Base-by-base conservation (phyloP, 2,329 filamentous ascomycete genomes). In the Alternaria rosae region DNA sequence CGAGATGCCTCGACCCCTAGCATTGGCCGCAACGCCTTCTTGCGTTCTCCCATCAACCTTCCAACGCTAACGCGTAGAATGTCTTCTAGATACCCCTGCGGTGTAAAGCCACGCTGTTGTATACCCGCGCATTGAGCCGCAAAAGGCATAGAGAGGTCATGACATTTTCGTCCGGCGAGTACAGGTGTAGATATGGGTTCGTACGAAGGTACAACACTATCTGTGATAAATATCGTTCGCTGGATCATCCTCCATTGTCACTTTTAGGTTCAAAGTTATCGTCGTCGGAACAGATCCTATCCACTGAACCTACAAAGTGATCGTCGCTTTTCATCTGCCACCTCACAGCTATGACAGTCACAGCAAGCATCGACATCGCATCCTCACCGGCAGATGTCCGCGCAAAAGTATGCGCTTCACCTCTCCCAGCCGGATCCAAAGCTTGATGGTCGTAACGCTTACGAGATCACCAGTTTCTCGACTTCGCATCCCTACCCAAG, bases 341-440 rank as follows among this genome's bases (percentile, higher is more conserved):
- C 8, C 32, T 10, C 21, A 8, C 43, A 44, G 57, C 10, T 44
- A 69, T 69, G 65, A 41, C 60, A 7, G 48, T 65, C 28, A 51
- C 52, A 43, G 52, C 62, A 28, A 65, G 42, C 35, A 66, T 68
- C 38, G 68, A 71, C 30, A 71, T 71, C 38, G 63, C 63, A n/a
- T 60, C 66, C 3, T 26, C 66, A 9, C 69, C 68, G 1, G 32
- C 50, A 1, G 54, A 17, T 0, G 69, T 71, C 2, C 58, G 69
- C 28, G 57, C 45, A 52, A 71, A 68, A 38, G 67, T 68, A 50
- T 6, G 13, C n/a, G 20, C 25, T 3, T 0, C 10, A 17, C 8
- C 21, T 13, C 1, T 47, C 9, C 6, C 35, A n/a, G 35, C 35
- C n/a, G 17, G 6, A 47, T 42, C 5, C 9, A 10, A 35, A 10